Percentiles rank a stretch among this genome's conserved stretches.
Conservation (phyloP, 345 rosid species). For the Sisymbrium irio region DNA sequence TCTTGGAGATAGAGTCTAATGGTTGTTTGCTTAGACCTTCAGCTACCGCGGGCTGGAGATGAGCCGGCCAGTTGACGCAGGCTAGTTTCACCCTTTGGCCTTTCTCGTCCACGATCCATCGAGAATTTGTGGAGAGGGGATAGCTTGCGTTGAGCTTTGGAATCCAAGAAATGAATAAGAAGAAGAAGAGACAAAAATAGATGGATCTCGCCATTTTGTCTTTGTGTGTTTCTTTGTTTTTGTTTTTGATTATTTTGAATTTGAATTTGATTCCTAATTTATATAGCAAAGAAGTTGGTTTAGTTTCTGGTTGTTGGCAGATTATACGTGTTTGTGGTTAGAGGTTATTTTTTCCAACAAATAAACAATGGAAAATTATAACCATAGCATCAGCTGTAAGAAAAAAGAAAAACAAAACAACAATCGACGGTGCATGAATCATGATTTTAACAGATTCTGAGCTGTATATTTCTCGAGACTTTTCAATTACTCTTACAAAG, state of each 20-base stretch:
- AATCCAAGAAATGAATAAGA: slow-evolving; percentile 3
- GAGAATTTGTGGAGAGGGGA: slow-evolving; percentile 51
- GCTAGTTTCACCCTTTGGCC: slow-evolving; percentile 63
- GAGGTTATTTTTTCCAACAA: background rate
- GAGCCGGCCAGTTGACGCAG: slow-evolving; percentile 70
- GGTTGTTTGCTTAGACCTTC: slow-evolving; percentile 77
- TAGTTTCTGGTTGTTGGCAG: slow-evolving; percentile 15
- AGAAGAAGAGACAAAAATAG: background rate
- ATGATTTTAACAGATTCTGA: background rate
- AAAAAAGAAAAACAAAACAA: background rate
- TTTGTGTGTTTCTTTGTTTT: background rate
- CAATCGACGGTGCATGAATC: background rate
- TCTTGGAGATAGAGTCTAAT: slow-evolving; percentile 39
- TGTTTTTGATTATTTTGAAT: background rate
- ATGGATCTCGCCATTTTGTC: slow-evolving; percentile 3
- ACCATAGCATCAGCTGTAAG: background rate
- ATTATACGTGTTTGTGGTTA: slow-evolving; percentile 16
- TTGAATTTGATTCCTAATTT: slow-evolving; percentile 1
- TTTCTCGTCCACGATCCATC: slow-evolving; percentile 56
- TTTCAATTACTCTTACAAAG: background rate
- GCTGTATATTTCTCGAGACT: background rate
- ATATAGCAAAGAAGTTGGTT: slow-evolving; percentile 10
- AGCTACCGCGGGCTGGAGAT: slow-evolving; percentile 58
- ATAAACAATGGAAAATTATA: background rate
- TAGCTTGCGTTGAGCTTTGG: slow-evolving; percentile 14